A percentile compares a stretch with the other conserved stretches of the same genome.
These are phyloP conservation scores for Friedmanniomyces simplex DNA, from an alignment of 495 filamentous ascomycete species.

Conservation along the genomic window DNA sequence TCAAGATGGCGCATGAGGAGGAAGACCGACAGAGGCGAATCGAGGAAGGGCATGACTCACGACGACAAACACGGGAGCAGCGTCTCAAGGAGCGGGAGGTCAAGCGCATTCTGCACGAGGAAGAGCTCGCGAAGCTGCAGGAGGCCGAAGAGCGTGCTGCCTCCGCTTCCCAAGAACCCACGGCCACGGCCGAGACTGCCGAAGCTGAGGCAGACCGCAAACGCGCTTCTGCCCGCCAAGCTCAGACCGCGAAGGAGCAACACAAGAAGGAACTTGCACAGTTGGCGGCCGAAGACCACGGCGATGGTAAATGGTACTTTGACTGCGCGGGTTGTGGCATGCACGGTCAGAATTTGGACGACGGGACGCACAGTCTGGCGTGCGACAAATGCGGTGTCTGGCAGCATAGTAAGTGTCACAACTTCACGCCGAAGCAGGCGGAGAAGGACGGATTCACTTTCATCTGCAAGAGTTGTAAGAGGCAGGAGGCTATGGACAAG, in stretches of 20 bases:
- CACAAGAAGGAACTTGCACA: conserved; percentile 63
- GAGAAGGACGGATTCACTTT: conserved; percentile 84
- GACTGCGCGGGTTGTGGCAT: conserved; percentile 82
- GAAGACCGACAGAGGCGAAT: conserved; percentile 56
- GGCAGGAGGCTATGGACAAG: conserved; percentile 52
- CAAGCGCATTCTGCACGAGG: conserved; percentile 70
- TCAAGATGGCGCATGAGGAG: conserved; percentile 55
- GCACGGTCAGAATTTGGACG: conserved; percentile 78
- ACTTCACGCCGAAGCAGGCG: conserved; percentile 63
- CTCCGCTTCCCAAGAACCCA: conserved; percentile 39
- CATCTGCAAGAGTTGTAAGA: conserved; percentile 68
- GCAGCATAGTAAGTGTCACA: conserved; percentile 90
- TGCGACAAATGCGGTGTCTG: conserved; percentile 92
- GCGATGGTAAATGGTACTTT: conserved; percentile 72
- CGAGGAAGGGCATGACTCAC: conserved; percentile 65
- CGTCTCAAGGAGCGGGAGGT: conserved; percentile 73
- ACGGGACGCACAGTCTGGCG: conserved; percentile 86
- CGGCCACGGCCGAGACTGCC: conserved; percentile 39
- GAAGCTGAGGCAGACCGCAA: conserved; percentile 50
- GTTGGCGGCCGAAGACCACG: conserved; percentile 49
- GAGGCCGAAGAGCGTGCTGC: conserved; percentile 33
- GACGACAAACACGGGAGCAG: conserved; percentile 75
- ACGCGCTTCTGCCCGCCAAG: conserved; percentile 65
- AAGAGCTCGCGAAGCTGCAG: conserved; percentile 65
- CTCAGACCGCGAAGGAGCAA: conserved; percentile 66